Percentiles rank a stretch among this genome's conserved stretches.
Conservation (phyloP, 2,329 filamentous ascomycete species). For the Sordariomycetes sp. region DNA sequence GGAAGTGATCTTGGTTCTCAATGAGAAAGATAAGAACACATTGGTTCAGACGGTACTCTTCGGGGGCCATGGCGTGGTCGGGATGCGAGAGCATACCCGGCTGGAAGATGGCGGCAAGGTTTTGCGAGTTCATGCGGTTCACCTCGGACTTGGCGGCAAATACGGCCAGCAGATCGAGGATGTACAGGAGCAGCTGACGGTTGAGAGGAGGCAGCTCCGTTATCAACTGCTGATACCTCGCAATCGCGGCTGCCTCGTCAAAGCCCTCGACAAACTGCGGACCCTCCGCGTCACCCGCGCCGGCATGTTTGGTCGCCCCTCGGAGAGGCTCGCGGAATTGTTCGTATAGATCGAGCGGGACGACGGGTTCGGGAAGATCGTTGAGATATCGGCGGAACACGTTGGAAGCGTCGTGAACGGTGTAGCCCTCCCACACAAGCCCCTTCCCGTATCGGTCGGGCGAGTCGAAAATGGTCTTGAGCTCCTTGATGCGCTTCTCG, state of each 20-base stretch:
- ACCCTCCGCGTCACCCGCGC: slow-evolving; percentile 49
- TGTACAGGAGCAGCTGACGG: slow-evolving; percentile 85
- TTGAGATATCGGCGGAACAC: slow-evolving; percentile 92
- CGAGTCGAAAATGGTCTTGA: slow-evolving; percentile 84
- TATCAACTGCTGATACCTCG: slow-evolving; percentile 77
- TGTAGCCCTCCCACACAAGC: slow-evolving; percentile 93
- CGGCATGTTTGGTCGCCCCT: slow-evolving; percentile 56
- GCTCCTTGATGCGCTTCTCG: slow-evolving; percentile 95
- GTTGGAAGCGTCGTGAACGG: slow-evolving; percentile 95
- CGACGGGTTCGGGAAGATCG: slow-evolving; percentile 90
- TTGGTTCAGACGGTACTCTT: slow-evolving; percentile 90
- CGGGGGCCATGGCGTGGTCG: slow-evolving; percentile 84
- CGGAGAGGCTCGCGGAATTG: slow-evolving; percentile 76
- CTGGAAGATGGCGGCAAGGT: slow-evolving; percentile 93
- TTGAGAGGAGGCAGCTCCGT: slow-evolving; percentile 88
- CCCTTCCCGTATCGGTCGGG: slow-evolving; percentile 94
- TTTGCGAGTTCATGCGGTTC: slow-evolving; percentile 93
- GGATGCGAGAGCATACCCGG: slow-evolving; percentile 93
- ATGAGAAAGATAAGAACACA: slow-evolving; percentile 96
- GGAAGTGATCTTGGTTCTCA: slow-evolving; percentile 94
- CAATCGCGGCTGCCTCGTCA: slow-evolving; percentile 58
- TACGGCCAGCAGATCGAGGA: slow-evolving; percentile 87
- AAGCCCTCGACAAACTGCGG: slow-evolving; percentile 55
- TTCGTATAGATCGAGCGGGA: slow-evolving; percentile 86
- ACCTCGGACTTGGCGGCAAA: slow-evolving; percentile 94